Evolutionary conservation across 139 green algal species (phyloP).

Genomic region (Diplosphaera chodatii): DNA sequence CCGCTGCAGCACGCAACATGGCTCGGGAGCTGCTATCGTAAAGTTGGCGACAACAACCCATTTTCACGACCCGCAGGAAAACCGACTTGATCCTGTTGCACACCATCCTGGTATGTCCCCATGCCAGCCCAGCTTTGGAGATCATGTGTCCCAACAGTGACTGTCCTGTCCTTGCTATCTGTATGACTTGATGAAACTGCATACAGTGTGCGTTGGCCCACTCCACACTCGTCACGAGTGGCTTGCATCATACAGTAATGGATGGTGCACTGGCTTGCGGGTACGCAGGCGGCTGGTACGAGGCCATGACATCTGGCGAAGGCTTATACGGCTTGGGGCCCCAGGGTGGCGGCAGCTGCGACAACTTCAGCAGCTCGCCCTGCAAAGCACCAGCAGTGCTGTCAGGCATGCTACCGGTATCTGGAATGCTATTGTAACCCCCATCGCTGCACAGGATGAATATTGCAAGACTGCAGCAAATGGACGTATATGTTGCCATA

Average conservation of each 20-base stretch:
- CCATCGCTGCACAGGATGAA: neutral
- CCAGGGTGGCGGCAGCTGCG: conserved; percentile 39
- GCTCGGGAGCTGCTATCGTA: conserved; percentile 3
- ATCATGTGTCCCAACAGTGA: too few species aligned
- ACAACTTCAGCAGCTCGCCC: conserved; percentile 38
- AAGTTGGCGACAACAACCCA: neutral
- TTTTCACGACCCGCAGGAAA: too few species aligned
- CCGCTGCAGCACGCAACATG: conserved; percentile 25
- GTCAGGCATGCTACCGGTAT: too few species aligned
- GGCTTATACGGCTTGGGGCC: conserved; percentile 25
- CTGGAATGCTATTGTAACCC: neutral
- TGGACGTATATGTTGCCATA: too few species aligned
- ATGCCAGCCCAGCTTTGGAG: too few species aligned
- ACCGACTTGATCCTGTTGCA: too few species aligned
- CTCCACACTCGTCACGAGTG: too few species aligned
- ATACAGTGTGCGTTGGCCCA: too few species aligned
- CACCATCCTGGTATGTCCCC: too few species aligned
- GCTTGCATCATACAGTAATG: neutral
- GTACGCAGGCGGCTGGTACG: conserved; percentile 28
- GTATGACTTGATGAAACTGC: too few species aligned
- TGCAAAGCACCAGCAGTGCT: neutral
- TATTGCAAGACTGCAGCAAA: too few species aligned
- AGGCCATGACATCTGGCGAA: neutral
- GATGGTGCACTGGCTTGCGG: conserved; percentile 4
- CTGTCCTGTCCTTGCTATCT: too few species aligned